Evolutionary conservation across 2,329 filamentous ascomycete genomes (phyloP).

Genomic region (Aciculosporium take): DNA sequence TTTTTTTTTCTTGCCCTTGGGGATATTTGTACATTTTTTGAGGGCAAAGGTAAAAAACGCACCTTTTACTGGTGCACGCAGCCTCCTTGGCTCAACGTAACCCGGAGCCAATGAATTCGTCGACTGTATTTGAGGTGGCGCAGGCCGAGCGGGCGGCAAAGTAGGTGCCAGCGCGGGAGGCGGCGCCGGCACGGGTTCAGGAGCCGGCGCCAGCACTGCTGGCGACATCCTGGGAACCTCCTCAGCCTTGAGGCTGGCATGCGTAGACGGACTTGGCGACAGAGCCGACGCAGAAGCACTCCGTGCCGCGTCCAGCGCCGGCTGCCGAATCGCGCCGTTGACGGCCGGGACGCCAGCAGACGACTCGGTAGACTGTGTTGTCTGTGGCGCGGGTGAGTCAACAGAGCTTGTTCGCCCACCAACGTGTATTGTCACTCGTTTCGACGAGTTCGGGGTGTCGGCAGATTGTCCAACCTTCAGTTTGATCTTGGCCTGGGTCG

Average conservation of each 20-base stretch:
- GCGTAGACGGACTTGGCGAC: conserved; percentile 32
- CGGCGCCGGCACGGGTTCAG: conserved; percentile 6
- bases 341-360: conserved; percentile 10
- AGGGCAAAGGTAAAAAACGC: neutral
- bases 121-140: conserved; percentile 13
- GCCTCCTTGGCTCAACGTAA: conserved; percentile 22
- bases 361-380: conserved; percentile 12
- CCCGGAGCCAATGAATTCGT: conserved; percentile 15
- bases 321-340: conserved; percentile 13
- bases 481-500: conserved; percentile 64
- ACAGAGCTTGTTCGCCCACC: conserved; percentile 42
- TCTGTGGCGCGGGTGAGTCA: conserved; percentile 35
- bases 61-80: conserved; percentile 31
- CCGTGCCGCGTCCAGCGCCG: conserved; percentile 23
- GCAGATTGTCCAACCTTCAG: conserved; percentile 48
- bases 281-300: conserved; percentile 24
- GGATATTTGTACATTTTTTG: neutral
- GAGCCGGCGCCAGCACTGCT: conserved; percentile 10
- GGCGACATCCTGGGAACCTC: conserved; percentile 17
- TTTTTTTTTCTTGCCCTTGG: neutral
- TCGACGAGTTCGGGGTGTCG: conserved; percentile 31
- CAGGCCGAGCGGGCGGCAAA: conserved; percentile 8
- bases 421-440: conserved; percentile 60
- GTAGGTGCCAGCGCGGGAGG: conserved; percentile 7
- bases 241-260: conserved; percentile 22